Base-by-base conservation (phyloP, 1,284 basidiomycete genomes). In the Sporisorium reilianum region DNA sequence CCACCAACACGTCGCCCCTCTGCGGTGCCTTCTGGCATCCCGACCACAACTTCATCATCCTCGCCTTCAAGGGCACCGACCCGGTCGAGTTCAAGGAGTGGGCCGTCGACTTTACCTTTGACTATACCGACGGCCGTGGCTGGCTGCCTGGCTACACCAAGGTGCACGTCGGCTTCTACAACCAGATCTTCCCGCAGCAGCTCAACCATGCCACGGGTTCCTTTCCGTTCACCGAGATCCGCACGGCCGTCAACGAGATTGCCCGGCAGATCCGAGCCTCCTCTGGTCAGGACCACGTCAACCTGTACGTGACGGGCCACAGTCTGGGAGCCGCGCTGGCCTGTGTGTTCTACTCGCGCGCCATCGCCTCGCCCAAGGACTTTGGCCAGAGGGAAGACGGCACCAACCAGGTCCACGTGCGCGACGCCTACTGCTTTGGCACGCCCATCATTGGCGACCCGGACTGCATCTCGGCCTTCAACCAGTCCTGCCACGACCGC, bases 21-120 rank as follows among this genome's bases (percentile, higher is more conserved):
- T 76, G 72, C 49, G 71, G 54, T 22, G 75, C 75, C 45, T 72
- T 73, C 36, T 77, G 63, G 61, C 25, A 65, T 52, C 77, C 77
- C 0, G 49, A 63, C 41, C 52, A 48, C 61, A 77, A 70, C 49
- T 77, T 77, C 42, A 46, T 77, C 44, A 70, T 74, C 32, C 59
- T 77, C 7, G 66, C 67, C 16, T 75, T 77, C 71, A 70, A 77
- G 54, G 85, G 85, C 7, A 86, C 86, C 11, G 75, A 78, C 36
- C 85, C 85, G 20, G 76, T 76, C 36, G 83, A 85, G 61, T 86
- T 86, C 69, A 74, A 67, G 20, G 85, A 86, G 56, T 85, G 85
- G 85, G 67, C 80, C 26, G 71, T 81, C 38, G 85, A 86, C 57
- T 79, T 86, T 28, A 83, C 81, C 30, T 71, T 69, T 40, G 48